These are phyloP conservation scores for Friedmanniomyces endolithicus DNA, from an alignment of 495 filamentous ascomycete genomes.

Conservation along the genomic window DNA sequence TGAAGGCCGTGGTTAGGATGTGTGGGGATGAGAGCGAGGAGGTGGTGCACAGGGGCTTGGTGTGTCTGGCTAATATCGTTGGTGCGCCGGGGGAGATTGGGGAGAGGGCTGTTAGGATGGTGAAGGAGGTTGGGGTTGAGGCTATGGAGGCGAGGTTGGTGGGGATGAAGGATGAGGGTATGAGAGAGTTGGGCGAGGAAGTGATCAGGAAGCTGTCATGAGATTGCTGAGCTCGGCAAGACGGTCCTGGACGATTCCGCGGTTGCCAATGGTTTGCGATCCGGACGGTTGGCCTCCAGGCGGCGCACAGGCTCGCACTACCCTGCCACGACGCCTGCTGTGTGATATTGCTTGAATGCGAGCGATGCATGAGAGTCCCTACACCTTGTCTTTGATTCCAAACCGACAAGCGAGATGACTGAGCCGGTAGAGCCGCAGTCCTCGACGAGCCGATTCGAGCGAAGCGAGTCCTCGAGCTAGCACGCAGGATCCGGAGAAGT, in stretches of 20 bases:
- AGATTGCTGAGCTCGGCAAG: not conserved
- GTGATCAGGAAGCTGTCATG: constrained; percentile 8
- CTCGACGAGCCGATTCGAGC: too few relatives aligned
- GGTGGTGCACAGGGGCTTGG: constrained; percentile 63
- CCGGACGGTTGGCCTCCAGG: too few relatives aligned
- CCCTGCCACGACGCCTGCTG: too few relatives aligned
- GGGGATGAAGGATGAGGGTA: constrained; percentile 2
- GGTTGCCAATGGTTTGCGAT: too few relatives aligned
- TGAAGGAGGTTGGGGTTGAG: constrained; percentile 20
- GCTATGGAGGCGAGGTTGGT: constrained; percentile 6
- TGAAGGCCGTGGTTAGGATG: constrained; percentile 56
- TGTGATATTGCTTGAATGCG: too few relatives aligned
- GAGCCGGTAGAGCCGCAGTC: too few relatives aligned
- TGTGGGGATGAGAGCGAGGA: constrained; percentile 66
- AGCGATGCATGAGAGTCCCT: too few relatives aligned
- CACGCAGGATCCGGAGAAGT: too few relatives aligned
- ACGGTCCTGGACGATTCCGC: not conserved
- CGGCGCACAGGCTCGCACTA: too few relatives aligned
- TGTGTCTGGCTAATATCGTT: constrained; percentile 56
- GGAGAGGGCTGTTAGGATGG: constrained; percentile 4
- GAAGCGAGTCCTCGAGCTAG: too few relatives aligned
- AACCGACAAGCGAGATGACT: too few relatives aligned
- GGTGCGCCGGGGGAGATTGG: constrained; percentile 40
- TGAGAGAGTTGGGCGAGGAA: constrained; percentile 9
- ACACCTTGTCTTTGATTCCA: too few relatives aligned